Evolutionary conservation across 352 stramenopile species (phyloP), one percentile per base, ranked within the genome.

Genomic region (Phytophthora megakarya): DNA sequence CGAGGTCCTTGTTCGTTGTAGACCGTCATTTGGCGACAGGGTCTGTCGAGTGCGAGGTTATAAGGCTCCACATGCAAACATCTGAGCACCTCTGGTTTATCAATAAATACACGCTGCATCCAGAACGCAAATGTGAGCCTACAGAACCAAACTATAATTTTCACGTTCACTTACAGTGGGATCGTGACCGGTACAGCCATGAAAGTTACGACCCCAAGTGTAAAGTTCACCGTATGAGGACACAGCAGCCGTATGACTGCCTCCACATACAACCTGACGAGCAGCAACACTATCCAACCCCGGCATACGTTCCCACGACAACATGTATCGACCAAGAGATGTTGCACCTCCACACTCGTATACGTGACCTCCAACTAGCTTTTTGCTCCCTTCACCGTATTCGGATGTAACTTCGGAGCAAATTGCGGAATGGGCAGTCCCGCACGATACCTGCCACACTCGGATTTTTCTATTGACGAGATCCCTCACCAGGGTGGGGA

Each of bases 141-240:
- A n/a, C n/a, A n/a, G n/a, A n/a, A n/a, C 38, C 42, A 43, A 48
- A 15, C 5, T 42, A 49, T 50, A 26, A 13, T 16, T 25, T 28
- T 40, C 16, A 18, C n/a, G n/a, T 19, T 18, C 16, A 45, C 72
- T 57, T 50, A 83, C 61, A 23, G 75, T 67, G 12, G 67, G 25
- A 30, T 81, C 60, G 37, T 97, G 90, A 11, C 91, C 95, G 28
- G 92, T 98, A 70, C 94, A 98, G 1, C 90, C 94, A 43, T 88
- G 76, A 26, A 76, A 62, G 72, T 98, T 98, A 18, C 81, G 75
- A 19, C 95, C 95, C 94, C 94, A 98, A 3, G 86, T 96, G 72
- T 96, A 98, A 28, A 98, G 75, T 75, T 98, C 93, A 0, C 93
- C 95, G 18, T 86, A 83, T 0, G 76, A 78, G 1, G 89, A 96